A percentile compares a stretch with the other conserved stretches of the same genome.
Conservation (phyloP, 2,329 filamentous ascomycete genomes). For the Fusarium sp. region DNA sequence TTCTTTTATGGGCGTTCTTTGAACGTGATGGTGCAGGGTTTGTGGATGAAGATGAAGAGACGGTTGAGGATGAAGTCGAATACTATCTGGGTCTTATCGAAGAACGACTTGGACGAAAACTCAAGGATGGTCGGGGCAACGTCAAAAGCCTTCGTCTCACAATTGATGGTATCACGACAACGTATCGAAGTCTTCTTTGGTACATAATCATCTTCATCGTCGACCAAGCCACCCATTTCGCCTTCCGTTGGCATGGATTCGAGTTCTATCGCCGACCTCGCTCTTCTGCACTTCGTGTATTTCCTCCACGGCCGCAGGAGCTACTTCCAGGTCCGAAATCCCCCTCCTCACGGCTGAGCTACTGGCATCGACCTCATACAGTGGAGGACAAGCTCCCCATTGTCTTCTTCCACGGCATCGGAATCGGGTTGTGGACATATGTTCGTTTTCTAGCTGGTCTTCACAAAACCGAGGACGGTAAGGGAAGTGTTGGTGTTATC, state of each 20-base stretch:
- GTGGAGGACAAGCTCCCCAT: conserved; percentile 61
- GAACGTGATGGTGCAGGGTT: conserved; percentile 52
- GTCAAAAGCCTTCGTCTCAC: conserved; percentile 71
- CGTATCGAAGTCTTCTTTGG: conserved; percentile 72
- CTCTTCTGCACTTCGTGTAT: conserved; percentile 52
- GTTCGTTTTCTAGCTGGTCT: conserved; percentile 65
- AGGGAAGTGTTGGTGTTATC: conserved; percentile 68
- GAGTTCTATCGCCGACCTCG: conserved; percentile 58
- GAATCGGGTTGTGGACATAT: conserved; percentile 74
- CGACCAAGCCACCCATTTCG: conserved; percentile 61
- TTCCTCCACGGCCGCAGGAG: conserved; percentile 68
- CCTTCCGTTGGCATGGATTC: conserved; percentile 62
- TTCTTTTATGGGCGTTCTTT: conserved; percentile 75
- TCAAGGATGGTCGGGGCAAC: conserved; percentile 66
- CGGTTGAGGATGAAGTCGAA: conserved; percentile 56
- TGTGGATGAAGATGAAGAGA: conserved; percentile 39
- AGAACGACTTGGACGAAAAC: conserved; percentile 58
- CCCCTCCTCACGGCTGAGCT: conserved; percentile 62
- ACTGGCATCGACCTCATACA: conserved; percentile 75
- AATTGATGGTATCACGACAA: conserved; percentile 70
- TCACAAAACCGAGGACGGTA: conserved; percentile 46
- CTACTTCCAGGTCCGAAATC: conserved; percentile 60
- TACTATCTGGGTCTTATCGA: conserved; percentile 65
- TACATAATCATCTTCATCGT: conserved; percentile 67
- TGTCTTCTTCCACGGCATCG: conserved; percentile 78